phyloP scores from a whole-genome alignment of 805 yeast genomes.

The Kluyveromyces nonfermentans region DNA sequence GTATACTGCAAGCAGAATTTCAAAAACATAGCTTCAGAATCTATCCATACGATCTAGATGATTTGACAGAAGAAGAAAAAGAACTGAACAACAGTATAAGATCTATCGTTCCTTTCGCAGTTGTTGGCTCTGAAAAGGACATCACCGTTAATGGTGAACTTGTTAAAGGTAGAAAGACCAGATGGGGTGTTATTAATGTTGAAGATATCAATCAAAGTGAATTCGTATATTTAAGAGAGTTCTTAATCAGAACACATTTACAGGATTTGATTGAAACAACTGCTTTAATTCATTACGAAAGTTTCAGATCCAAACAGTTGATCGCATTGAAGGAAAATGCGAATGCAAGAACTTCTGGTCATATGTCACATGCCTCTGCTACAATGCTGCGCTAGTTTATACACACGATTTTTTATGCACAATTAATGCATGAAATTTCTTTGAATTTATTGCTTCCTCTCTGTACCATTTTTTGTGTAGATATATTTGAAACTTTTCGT shows the following conservation, averaged over 20 bases:
- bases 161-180: conserved; percentile 84
- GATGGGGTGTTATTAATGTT: conserved; percentile 89
- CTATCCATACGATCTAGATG: conserved; percentile 75
- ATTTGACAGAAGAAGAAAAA: conserved; percentile 58
- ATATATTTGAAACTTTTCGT: too few relatives aligned
- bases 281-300: conserved; percentile 77
- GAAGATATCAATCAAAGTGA: conserved; percentile 95
- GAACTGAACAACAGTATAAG: conserved; percentile 68
- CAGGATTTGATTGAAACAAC: conserved; percentile 95
- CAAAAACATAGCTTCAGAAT: conserved; percentile 60
- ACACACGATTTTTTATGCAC: background rate
- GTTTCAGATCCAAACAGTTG: conserved; percentile 87
- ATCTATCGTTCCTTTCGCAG: conserved; percentile 82
- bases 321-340: conserved; percentile 89
- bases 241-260: conserved; percentile 88
- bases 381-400: conserved; percentile 16
- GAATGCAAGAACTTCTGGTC: conserved; percentile 30
- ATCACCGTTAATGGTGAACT: conserved; percentile 67
- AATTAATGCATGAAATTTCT: too few relatives aligned
- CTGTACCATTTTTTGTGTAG: too few relatives aligned
- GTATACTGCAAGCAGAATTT: conserved; percentile 67
- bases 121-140: conserved; percentile 81
- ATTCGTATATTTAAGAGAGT: conserved; percentile 87
- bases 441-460: background rate
- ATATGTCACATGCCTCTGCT: conserved; percentile 20